Base-by-base conservation (phyloP, 345 rosid genomes). In the Melaleuca quinquenervia region DNA sequence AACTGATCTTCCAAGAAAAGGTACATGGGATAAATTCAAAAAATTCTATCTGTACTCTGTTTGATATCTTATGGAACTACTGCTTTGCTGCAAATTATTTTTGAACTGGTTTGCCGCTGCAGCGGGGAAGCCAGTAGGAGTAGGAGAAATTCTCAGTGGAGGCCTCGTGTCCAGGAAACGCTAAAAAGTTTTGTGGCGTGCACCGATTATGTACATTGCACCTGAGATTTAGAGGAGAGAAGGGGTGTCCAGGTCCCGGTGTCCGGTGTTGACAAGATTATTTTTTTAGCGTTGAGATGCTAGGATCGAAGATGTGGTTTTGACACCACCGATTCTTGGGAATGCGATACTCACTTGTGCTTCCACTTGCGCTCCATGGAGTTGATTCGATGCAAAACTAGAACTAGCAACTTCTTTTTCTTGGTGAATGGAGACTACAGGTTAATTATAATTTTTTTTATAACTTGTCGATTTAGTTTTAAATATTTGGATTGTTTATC, bases 101-200 rank as follows among this genome's bases (percentile, higher is more conserved):
- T 76, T 78, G 29, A 70, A 18, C 48, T 13, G 24, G 82, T 85
- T 78, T 78, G 58, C 88, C 24, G 50, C 20, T 91, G 93, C 96
- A 97, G 99, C 89, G 95, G 87, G 96, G 94, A 87, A 92, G 96
- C 62, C n/a, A n/a, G n/a, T n/a, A n/a, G n/a, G n/a, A 94, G 96
- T 87, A 85, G 53, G n/a, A n/a, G 45, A 95, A 92, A 86, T 97
- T 97, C 88, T 88, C 78, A 45, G 89, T 95, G 49, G 95, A 54
- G 87, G 94, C 76, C 97, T 96, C 51, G 27, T 88, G 48, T 90
- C 93, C 27, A 87, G 82, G 58, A 90, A 89, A 87, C 85, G 89
- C 89, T 94, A 90, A 96, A 83, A 74, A 56, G 45, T 91, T 93
- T 89, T 82, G 90, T 88, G 85, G 84, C 75, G 21, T 85, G 89